Evolutionary conservation across 345 rosid genomes (phyloP), one percentile per base, ranked within the genome.

Genomic region (Litchi chinensis): DNA sequence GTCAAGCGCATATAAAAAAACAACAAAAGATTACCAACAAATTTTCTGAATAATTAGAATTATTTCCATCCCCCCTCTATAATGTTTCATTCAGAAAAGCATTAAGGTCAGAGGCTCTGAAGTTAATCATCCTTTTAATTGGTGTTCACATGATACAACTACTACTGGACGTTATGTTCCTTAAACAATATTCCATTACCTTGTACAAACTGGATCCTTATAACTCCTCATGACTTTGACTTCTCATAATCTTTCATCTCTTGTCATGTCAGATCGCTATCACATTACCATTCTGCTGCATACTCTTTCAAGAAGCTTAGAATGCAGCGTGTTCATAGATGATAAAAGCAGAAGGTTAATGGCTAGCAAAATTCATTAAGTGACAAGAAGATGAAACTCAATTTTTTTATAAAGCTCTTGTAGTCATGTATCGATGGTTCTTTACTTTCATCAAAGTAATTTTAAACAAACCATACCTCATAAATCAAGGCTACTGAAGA

Each of bases 181-280:
- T 80, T 65, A n/a, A 75, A 66, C 80, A 63, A 81, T 72, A 39
- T 65, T 72, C 76, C 78, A 72, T 85, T 81, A 84, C 82, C 86
- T 87, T 52, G 43, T 28, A 81, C 76, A 85, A 67, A 73, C 69
- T 32, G 73, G 79, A 82, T 72, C 86, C 79, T 79, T 77, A 79
- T 75, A 85, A 85, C 78, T 79, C 70, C 82, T 60, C 83, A 85
- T 76, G 84, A 80, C 74, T 63, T 65, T 59, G 72, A 82, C 76
- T 82, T 85, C 82, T 85, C 88, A 80, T 76, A 79, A 85, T 73
- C 83, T 79, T 78, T 82, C 82, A 78, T 78, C 83, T 76, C 74
- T 54, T 44, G 75, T 72, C 83, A 82, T 73, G 80, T 85, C 83
- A 84, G 82, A 77, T 81, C 10, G 63, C 86, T 77, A 81, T 77